Evolutionary conservation across 129 eudicot genomes (phyloP).

Genomic region (Flaveria bidentis): DNA sequence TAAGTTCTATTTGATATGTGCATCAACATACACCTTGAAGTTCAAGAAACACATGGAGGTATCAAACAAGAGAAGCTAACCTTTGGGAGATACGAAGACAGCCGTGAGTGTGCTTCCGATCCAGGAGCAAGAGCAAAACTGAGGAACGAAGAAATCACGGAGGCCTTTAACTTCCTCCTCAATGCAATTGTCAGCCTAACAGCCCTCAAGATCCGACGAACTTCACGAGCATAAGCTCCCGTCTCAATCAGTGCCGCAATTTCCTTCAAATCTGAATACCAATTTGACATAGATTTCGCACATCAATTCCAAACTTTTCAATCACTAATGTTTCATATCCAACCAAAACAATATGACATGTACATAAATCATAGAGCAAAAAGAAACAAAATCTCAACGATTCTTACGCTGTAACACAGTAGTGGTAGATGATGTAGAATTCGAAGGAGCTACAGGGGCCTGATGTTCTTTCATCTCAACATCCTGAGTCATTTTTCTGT

Average conservation of each 20-base stretch:
- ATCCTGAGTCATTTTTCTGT: slow-evolving; percentile 82
- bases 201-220: slow-evolving; percentile 76
- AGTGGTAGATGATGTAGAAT: slow-evolving; percentile 54
- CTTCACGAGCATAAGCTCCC: slow-evolving; percentile 87
- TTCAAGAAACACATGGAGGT: background rate
- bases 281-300: slow-evolving; percentile 21
- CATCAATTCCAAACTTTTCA: slow-evolving; percentile 8
- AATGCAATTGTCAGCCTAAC: slow-evolving; percentile 77
- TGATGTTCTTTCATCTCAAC: slow-evolving; percentile 94
- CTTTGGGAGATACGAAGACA: slow-evolving; percentile 59
- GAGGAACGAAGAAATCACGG: slow-evolving; percentile 36
- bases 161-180: slow-evolving; percentile 44
- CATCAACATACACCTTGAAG: slow-evolving; percentile 1
- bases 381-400: background rate
- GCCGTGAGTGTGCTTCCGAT: slow-evolving; percentile 41
- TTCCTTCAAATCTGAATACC: slow-evolving; percentile 75
- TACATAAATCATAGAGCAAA: background rate
- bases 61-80: slow-evolving; percentile 31
- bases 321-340: background rate
- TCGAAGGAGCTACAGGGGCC: slow-evolving; percentile 50
- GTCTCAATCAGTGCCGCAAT: slow-evolving; percentile 83
- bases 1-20: background rate
- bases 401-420: slow-evolving; percentile 70
- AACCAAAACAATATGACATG: slow-evolving; percentile 6
- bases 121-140: slow-evolving; percentile 43